Evolutionary conservation across 1,139 yeast species (phyloP).

Genomic region (Lodderomyces elongisporus): DNA sequence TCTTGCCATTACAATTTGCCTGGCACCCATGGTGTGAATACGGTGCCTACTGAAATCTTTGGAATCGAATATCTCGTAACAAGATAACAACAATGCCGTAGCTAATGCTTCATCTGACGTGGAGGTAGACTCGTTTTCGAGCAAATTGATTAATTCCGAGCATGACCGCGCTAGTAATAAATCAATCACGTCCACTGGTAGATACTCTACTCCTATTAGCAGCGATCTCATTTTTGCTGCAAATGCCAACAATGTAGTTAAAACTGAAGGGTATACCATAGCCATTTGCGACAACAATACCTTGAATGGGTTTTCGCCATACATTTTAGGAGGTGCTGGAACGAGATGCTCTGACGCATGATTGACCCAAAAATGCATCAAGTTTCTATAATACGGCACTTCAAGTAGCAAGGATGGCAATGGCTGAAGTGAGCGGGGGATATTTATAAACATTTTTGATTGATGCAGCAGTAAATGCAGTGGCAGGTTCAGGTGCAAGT

Average conservation of each 20-base stretch:
- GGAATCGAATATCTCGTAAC: conserved; percentile 54
- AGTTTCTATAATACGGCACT: conserved; percentile 54
- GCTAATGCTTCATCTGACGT: conserved; percentile 67
- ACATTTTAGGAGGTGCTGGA: conserved; percentile 59
- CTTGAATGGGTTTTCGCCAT: conserved; percentile 64
- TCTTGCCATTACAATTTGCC: conserved; percentile 61
- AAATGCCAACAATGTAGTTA: conserved; percentile 62
- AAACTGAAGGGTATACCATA: conserved; percentile 51
- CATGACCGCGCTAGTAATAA: conserved; percentile 54
- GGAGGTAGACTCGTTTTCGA: conserved; percentile 49
- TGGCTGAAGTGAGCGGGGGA: conserved; percentile 51
- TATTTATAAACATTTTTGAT: conserved; percentile 8
- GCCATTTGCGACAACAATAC: conserved; percentile 68
- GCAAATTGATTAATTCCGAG: conserved; percentile 47
- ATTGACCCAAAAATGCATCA: conserved; percentile 60
- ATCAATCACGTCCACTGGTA: conserved; percentile 43
- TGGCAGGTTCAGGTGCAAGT: not conserved
- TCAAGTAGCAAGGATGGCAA: conserved; percentile 54
- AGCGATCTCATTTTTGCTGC: conserved; percentile 51
- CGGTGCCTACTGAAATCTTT: conserved; percentile 52
- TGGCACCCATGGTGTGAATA: conserved; percentile 64
- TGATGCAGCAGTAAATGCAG: not conserved
- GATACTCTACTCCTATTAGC: conserved; percentile 26
- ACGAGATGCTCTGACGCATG: conserved; percentile 61
- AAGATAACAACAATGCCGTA: conserved; percentile 56